These are phyloP conservation scores for Fusarium sulawesiense DNA, from an alignment of 2,329 filamentous ascomycete genomes.

Conservation along the genomic window DNA sequence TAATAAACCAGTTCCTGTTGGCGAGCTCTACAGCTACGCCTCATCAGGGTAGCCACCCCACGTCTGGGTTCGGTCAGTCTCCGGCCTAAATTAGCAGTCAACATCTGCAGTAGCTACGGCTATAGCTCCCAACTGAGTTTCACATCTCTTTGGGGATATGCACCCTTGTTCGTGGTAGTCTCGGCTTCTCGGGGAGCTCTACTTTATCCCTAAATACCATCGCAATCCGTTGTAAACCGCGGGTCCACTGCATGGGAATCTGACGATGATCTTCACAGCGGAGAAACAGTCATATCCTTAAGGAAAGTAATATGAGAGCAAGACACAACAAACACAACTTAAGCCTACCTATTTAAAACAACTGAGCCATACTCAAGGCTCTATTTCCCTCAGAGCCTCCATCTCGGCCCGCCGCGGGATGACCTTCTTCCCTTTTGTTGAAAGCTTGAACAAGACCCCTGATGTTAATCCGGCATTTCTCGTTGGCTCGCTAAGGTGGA, in stretches of 20 bases:
- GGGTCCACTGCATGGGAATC: constrained; percentile 10
- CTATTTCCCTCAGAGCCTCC: not conserved
- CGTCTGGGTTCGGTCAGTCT: constrained; percentile 31
- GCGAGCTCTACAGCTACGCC: constrained; percentile 32
- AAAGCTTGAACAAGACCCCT: constrained; percentile 24
- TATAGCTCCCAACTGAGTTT: constrained; percentile 2
- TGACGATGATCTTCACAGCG: constrained; percentile 9
- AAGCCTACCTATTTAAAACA: not conserved
- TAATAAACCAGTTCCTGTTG: constrained; percentile 20
- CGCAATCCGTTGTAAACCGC: constrained; percentile 28
- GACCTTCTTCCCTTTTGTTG: constrained; percentile 34
- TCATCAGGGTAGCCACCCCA: constrained; percentile 24
- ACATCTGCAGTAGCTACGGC: too few species aligned
- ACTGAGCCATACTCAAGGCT: too few species aligned
- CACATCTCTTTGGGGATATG: constrained; percentile 1
- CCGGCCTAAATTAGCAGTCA: constrained; percentile 10
- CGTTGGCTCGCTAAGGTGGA: constrained; percentile 37
- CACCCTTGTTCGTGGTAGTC: constrained; percentile 13
- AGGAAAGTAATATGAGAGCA: not conserved
- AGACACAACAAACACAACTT: too few species aligned
- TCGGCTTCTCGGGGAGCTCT: constrained; percentile 32
- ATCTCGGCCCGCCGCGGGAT: constrained; percentile 18
- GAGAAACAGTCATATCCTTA: not conserved
- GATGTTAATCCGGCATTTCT: constrained; percentile 41
- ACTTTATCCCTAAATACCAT: not conserved